phyloP scores from a whole-genome alignment of 345 rosid species.

The Cardamine chenopodiifolia region DNA sequence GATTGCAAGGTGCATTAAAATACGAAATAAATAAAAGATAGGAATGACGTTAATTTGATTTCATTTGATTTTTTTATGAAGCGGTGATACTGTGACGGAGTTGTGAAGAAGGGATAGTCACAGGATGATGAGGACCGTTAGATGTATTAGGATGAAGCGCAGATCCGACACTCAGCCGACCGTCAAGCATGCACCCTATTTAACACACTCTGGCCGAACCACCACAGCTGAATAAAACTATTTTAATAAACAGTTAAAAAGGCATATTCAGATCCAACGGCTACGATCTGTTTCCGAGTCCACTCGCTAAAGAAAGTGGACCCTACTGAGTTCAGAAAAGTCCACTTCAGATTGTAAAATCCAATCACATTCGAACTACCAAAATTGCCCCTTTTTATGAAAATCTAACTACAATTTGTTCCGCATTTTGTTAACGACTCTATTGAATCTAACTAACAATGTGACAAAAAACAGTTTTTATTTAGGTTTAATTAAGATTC shows the following conservation, averaged over 20 bases:
- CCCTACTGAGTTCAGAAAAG: conserved; percentile 34
- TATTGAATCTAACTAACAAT: no score
- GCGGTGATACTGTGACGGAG: conserved; percentile 10
- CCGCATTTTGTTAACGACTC: background rate
- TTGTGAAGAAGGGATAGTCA: conserved; percentile 15
- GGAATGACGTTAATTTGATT: conserved; percentile 33
- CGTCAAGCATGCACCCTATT: conserved; percentile 45
- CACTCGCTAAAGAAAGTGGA: conserved; percentile 22
- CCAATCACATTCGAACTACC: conserved; percentile 24
- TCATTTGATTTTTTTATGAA: background rate
- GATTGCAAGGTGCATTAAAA: conserved; percentile 24
- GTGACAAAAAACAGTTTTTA: no score
- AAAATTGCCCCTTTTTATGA: background rate
- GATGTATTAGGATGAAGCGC: background rate
- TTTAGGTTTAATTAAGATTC: no score
- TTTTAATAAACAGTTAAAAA: background rate
- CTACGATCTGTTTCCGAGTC: conserved; percentile 32
- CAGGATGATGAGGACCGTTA: conserved; percentile 37
- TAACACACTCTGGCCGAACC: conserved; percentile 52
- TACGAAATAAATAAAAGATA: conserved; percentile 8
- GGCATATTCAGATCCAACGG: conserved; percentile 47
- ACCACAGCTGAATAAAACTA: background rate
- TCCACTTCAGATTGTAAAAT: conserved; percentile 38
- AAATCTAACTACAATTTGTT: no score
- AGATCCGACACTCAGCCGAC: conserved; percentile 69